These are phyloP conservation scores for Coemansia sp. DNA, from an alignment of 192 early-diverging fungal genomes.

Conservation along the genomic window DNA sequence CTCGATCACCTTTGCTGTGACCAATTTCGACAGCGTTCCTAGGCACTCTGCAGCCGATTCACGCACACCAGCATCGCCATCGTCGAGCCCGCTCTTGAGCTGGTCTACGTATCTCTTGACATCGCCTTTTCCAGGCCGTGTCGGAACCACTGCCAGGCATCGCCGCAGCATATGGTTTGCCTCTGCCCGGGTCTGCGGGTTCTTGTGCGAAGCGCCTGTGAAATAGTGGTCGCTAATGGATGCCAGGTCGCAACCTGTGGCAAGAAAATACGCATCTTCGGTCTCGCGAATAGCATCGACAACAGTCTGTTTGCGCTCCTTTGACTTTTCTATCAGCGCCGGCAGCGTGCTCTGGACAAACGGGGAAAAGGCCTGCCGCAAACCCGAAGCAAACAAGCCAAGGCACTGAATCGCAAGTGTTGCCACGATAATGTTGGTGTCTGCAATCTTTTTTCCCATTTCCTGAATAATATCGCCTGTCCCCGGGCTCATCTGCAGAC, in stretches of 20 bases:
- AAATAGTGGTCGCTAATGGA: conserved; percentile 80
- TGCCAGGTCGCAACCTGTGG: conserved; percentile 53
- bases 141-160: conserved; percentile 69
- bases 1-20: conserved; percentile 74
- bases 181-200: conserved; percentile 87
- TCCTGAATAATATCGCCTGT: conserved; percentile 77
- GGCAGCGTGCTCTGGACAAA: conserved; percentile 68
- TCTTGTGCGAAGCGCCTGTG: conserved; percentile 77
- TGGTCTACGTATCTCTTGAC: conserved; percentile 77
- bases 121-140: conserved; percentile 74
- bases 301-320: conserved; percentile 92
- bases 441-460: conserved; percentile 81
- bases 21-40: conserved; percentile 86
- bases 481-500: conserved; percentile 48
- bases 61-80: conserved; percentile 79
- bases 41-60: conserved; percentile 82
- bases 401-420: conserved; percentile 79
- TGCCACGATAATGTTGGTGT: conserved; percentile 87
- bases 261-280: conserved; percentile 79
- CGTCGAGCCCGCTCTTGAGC: conserved; percentile 77
- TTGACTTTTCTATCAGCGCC: conserved; percentile 87
- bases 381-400: conserved; percentile 73
- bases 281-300: conserved; percentile 78
- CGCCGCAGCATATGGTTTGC: conserved; percentile 71
- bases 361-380: conserved; percentile 77